These are phyloP conservation scores for Claviceps capensis DNA, from an alignment of 2,329 filamentous ascomycete species.

Conservation along the genomic window DNA sequence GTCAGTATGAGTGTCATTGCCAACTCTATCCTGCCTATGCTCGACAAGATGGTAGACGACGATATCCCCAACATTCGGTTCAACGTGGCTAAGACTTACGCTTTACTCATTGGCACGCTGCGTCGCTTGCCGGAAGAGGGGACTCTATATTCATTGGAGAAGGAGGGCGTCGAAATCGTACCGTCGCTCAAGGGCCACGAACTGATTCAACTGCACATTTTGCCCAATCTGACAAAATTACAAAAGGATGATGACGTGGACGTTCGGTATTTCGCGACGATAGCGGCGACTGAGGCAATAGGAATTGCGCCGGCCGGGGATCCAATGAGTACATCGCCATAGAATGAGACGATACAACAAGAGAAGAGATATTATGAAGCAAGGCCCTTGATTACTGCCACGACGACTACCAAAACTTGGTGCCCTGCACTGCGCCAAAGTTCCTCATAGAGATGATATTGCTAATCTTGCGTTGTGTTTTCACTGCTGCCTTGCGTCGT, in stretches of 20 bases:
- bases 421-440: not conserved
- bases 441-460: not conserved
- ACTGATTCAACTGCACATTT: constrained; percentile 71
- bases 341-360: constrained; percentile 25
- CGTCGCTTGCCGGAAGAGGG: constrained; percentile 81
- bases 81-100: constrained; percentile 97
- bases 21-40: constrained; percentile 85
- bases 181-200: constrained; percentile 62
- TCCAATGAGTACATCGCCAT: constrained; percentile 53
- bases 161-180: constrained; percentile 48
- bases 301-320: constrained; percentile 35
- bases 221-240: constrained; percentile 86
- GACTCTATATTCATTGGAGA: constrained; percentile 74
- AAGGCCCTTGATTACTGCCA: constrained; percentile 29
- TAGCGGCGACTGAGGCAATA: constrained; percentile 53
- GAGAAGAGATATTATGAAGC: constrained; percentile 33
- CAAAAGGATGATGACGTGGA: constrained; percentile 97
- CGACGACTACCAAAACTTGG: constrained; percentile 1
- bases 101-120: constrained; percentile 77
- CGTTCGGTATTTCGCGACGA: constrained; percentile 94
- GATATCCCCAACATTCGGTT: constrained; percentile 98
- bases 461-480: not conserved
- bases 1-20: constrained; percentile 89
- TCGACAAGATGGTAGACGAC: constrained; percentile 84
- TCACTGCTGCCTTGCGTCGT: not conserved